Base-by-base conservation (phyloP, 306 rosid genomes). In the Fragaria vesca region DNA sequence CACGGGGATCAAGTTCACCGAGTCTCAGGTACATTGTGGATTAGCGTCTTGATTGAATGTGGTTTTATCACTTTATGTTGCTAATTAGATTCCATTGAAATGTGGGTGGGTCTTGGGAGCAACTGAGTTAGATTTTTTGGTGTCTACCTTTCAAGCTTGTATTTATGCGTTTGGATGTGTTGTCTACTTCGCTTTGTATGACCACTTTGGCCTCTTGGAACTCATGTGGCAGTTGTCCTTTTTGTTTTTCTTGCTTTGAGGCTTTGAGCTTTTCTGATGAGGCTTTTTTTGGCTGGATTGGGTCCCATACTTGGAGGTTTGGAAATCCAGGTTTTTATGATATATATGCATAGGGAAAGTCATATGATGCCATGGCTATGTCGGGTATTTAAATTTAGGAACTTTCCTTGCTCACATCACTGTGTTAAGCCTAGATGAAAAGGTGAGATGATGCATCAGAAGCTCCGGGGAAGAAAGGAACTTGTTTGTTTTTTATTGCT, bases 1-100 rank as follows among this genome's bases (percentile, higher is more conserved):
- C 8, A 89, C 91, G 36, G 97, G 88, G 75, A 88, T 91, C 68
- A 91, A 90, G 86, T 95, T 95, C 89, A 89, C 94, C 30, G 97
- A 93, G 81, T 79, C 97, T 79, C 97, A 95, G 99, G 99, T 95
- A 80, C 48, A 54, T 80, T 67, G 54, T 32, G 20, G 45, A 20
- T 73, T n/a, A 26, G 8, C 36, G 45, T 18, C 7, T 43, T 40
- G 5, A 43, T 21, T 77, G 51, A 43, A 66, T 28, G 20, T 5
- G 67, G n/a, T 52, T 43, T 3, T 40, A 7, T 40, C 45, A 7
- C 45, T 2, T 61, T 4, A 24, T 61, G 47, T 58, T 66, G 54
- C 42, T 63, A 24, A 72, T 43, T 28, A 21, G 75, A 76, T 68
- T 63, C 47, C 61, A 4, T 57, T 69, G 78, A 8, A 70, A 38